These are phyloP conservation scores for Trichocomaceae sp. DNA, from an alignment of 2,329 filamentous ascomycete species.

Conservation along the genomic window DNA sequence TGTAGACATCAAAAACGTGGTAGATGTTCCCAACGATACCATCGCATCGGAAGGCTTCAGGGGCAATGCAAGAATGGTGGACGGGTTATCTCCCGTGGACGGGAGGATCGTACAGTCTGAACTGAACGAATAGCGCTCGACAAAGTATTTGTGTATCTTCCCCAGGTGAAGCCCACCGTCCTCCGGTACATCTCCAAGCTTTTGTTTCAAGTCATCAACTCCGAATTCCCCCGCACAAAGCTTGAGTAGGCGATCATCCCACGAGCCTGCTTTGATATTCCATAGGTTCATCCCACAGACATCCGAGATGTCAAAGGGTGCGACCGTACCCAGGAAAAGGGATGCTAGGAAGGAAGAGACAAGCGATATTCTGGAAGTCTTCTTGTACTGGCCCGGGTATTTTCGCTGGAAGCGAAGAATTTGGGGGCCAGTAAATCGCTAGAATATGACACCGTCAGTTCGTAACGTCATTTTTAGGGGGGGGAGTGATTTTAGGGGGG, in stretches of 20 bases:
- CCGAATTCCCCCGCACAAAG: constrained; percentile 64
- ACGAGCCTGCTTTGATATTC: constrained; percentile 70
- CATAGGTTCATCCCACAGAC: constrained; percentile 96
- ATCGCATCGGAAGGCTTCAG: constrained; percentile 85
- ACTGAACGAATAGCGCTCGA: constrained; percentile 68
- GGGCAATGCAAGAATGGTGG: constrained; percentile 86
- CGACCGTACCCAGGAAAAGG: constrained; percentile 74
- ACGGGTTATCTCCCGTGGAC: constrained; percentile 93
- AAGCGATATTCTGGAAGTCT: constrained; percentile 78
- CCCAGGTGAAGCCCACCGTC: constrained; percentile 79
- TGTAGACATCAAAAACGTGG: constrained; percentile 96
- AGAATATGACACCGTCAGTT: neutral
- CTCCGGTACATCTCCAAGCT: constrained; percentile 71
- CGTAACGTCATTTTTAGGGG: neutral
- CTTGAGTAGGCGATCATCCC: constrained; percentile 67
- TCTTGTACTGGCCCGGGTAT: constrained; percentile 71
- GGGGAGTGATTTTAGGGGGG: too few species aligned
- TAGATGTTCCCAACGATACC: constrained; percentile 88
- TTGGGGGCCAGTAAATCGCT: constrained; percentile 96
- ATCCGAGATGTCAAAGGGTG: constrained; percentile 88
- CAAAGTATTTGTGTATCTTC: constrained; percentile 69
- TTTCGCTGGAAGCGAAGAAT: constrained; percentile 81
- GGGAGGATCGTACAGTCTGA: constrained; percentile 69
- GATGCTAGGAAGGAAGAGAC: constrained; percentile 95
- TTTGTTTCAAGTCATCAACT: constrained; percentile 60